These are phyloP conservation scores for Tulasnella sp. DNA, from an alignment of 768 basidiomycete genomes.

Conservation along the genomic window DNA sequence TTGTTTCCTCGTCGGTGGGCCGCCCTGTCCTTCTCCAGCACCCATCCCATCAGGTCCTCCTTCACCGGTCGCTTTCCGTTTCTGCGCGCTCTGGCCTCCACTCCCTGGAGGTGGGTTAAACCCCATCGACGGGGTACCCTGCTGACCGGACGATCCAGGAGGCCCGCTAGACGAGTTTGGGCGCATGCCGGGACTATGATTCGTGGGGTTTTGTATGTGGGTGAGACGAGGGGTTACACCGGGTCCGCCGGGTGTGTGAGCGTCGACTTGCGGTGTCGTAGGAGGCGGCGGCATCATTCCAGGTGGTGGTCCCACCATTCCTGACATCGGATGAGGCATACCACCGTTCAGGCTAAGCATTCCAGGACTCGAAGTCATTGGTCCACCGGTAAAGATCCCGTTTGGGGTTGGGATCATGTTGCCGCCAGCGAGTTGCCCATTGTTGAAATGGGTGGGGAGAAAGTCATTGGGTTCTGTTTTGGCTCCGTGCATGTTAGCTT, in stretches of 20 bases:
- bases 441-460: background rate
- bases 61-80: slow-evolving; percentile 16
- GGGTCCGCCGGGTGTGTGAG: background rate
- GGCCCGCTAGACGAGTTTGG: background rate
- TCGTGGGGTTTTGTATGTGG: background rate
- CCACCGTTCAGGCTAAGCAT: background rate
- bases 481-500: background rate
- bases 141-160: background rate
- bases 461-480: background rate
- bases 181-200: slow-evolving; percentile 1
- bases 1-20: slow-evolving; percentile 15
- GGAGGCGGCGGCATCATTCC: slow-evolving; percentile 6
- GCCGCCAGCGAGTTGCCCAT: slow-evolving; percentile 1
- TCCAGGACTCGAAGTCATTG: slow-evolving; percentile 3
- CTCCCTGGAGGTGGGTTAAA: background rate
- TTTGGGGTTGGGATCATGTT: slow-evolving; percentile 1
- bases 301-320: background rate
- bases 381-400: background rate
- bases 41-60: background rate
- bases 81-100: background rate
- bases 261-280: background rate
- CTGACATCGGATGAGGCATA: background rate
- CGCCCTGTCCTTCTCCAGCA: background rate
- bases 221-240: background rate
- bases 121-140: background rate